Base-by-base conservation (phyloP, 2,329 filamentous ascomycete species). In the Alternaria arborescens region DNA sequence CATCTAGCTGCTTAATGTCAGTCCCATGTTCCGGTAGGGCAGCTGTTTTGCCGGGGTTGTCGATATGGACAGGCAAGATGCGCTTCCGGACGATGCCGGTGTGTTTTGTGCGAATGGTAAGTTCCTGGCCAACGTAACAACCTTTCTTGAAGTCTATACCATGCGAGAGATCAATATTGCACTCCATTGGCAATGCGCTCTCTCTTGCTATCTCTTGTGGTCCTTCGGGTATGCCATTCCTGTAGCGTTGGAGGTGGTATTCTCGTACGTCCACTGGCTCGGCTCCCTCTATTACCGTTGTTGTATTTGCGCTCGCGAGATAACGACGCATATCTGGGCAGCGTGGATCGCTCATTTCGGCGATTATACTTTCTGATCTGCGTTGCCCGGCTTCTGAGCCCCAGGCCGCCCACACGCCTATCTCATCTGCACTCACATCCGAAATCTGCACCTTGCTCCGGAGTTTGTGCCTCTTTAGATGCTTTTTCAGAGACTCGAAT, bases 111-210 rank as follows among this genome's bases (percentile, higher is more conserved):
- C 95, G 90, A 67, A 98, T 97, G 1, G 95, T 98, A 65, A 99
- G 85, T 79, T 99, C 95, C 80, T 99, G 95, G 0, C 95, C 95
- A 8, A 98, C 88, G 78, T 99, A 99, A 80, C 95, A 99, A 8
- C 95, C 95, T 82, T 99, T 99, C 74, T 88, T 88, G 82, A 95
- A 99, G 79, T 97, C 92, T 67, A 99, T 90, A 26, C 88, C 95
- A 48, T 87, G 86, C 85, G 92, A 92, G 61, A 92, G 81, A 79
- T 99, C 95, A 76, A 98, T 86, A 77, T 97, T 97, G 74, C 86
- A 90, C 79, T 98, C 94, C 78, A 94, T 89, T 1, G 95, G 94
- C 55, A 99, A 83, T 0, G 93, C 89, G 18, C 85, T 82, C 66
- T 91, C 91, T 60, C 84, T 81, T 7, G 87, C 77, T 20, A 99